phyloP scores from a whole-genome alignment of 768 basidiomycete species.

The Lactarius evosmus region DNA sequence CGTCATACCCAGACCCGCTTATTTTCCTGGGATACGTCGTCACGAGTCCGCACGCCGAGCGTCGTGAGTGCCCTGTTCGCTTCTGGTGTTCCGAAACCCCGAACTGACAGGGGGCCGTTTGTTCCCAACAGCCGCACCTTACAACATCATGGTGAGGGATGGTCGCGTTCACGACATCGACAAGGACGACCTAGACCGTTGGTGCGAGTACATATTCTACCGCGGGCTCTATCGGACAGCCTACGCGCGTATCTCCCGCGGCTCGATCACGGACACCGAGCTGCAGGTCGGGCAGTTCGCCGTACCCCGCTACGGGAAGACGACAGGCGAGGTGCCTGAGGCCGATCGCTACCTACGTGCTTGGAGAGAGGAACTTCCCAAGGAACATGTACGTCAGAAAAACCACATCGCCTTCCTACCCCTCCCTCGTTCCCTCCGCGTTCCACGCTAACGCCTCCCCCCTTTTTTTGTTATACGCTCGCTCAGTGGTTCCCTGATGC shows the following conservation, averaged over 20 bases:
- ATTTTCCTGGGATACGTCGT: constrained; percentile 84
- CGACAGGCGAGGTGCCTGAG: constrained; percentile 54
- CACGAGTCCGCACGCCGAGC: constrained; percentile 56
- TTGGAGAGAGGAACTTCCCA: constrained; percentile 62
- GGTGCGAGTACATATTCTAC: constrained; percentile 92
- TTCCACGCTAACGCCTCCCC: neutral
- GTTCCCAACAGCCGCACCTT: constrained; percentile 57
- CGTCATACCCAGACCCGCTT: constrained; percentile 64
- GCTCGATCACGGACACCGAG: constrained; percentile 87
- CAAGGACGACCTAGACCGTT: constrained; percentile 63
- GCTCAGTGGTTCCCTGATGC: constrained; percentile 72
- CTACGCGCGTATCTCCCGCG: constrained; percentile 80
- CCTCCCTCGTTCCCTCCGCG: neutral
- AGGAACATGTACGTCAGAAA: constrained; percentile 52
- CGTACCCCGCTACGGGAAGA: constrained; percentile 55
- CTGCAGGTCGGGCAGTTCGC: constrained; percentile 86
- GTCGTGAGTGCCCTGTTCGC: constrained; percentile 47
- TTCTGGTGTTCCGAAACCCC: constrained; percentile 2
- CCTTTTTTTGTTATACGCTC: neutral
- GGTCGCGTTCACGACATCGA: constrained; percentile 81
- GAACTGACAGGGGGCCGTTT: constrained; percentile 13
- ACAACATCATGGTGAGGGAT: constrained; percentile 72
- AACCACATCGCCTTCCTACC: neutral
- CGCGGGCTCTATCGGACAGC: constrained; percentile 73
- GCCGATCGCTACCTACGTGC: constrained; percentile 65